Conservation (phyloP, 106 monocot species). For the Allium fistulosum region DNA sequence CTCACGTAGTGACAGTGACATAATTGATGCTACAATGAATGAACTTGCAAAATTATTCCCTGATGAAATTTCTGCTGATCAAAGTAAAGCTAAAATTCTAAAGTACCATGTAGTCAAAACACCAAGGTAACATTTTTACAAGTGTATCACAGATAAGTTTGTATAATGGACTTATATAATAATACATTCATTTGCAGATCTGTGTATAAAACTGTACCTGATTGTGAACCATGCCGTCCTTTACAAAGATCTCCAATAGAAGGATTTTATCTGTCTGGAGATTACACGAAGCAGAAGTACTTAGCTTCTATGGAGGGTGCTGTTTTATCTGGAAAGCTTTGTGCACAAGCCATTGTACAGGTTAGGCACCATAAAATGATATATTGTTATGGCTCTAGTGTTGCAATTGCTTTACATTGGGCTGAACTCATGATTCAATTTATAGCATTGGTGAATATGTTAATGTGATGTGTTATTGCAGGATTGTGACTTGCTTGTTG, state of each 20-base stretch:
- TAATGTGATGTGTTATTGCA: constrained; percentile 11
- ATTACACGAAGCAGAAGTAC: constrained; percentile 98
- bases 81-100: constrained; percentile 94
- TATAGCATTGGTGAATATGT: too few relatives aligned
- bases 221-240: constrained; percentile 91
- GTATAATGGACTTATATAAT: background rate
- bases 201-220: constrained; percentile 90
- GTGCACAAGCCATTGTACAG: constrained; percentile 82
- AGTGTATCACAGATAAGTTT: background rate
- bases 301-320: constrained; percentile 99
- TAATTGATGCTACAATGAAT: constrained; percentile 84
- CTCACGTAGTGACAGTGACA: constrained; percentile 64
- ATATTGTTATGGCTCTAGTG: background rate
- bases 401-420: background rate
- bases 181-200: constrained; percentile 36
- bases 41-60: constrained; percentile 87
- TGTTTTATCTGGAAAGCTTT: constrained; percentile 96
- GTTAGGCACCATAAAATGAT: constrained; percentile 14
- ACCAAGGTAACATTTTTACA: constrained; percentile 50
- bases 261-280: constrained; percentile 93
- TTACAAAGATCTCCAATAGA: constrained; percentile 86
- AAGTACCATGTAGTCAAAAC: constrained; percentile 94
- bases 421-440: background rate
- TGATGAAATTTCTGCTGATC: constrained; percentile 93
- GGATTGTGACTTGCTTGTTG: constrained; percentile 29